A percentile compares a stretch with the other conserved stretches of the same genome.
These are phyloP conservation scores for Lachancea fermentati DNA, from an alignment of 805 yeast genomes.

Conservation along the genomic window DNA sequence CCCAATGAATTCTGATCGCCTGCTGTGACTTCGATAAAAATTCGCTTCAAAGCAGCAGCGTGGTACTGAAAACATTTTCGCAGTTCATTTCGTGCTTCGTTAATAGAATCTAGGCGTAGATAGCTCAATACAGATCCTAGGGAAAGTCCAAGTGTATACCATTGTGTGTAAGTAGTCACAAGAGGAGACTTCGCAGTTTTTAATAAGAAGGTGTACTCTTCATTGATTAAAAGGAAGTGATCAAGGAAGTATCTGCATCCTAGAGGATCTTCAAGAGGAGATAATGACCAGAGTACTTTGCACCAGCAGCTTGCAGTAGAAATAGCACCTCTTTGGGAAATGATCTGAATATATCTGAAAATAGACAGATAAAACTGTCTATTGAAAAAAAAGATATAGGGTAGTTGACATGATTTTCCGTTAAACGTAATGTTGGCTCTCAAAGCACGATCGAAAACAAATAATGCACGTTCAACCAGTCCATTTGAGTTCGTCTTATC, in stretches of 20 bases:
- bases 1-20: constrained; percentile 17
- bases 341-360: constrained; percentile 62
- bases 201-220: constrained; percentile 57
- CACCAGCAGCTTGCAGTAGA: constrained; percentile 73
- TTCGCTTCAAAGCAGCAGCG: constrained; percentile 42
- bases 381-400: constrained; percentile 69
- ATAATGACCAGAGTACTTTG: constrained; percentile 60
- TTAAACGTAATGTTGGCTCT: constrained; percentile 54
- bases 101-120: constrained; percentile 37
- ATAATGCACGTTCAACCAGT: constrained; percentile 67
- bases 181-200: constrained; percentile 53
- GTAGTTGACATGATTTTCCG: constrained; percentile 54
- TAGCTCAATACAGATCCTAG: constrained; percentile 64
- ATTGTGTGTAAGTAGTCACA: constrained; percentile 49
- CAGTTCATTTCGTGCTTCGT: constrained; percentile 45
- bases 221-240: constrained; percentile 62
- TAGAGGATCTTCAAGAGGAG: constrained; percentile 76
- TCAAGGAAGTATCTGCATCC: constrained; percentile 84
- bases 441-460: constrained; percentile 72
- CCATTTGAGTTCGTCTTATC: constrained; percentile 65
- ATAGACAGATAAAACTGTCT: constrained; percentile 71
- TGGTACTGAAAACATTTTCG: constrained; percentile 46
- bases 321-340: constrained; percentile 74
- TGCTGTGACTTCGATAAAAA: constrained; percentile 23
- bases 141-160: constrained; percentile 71